Evolutionary conservation across 2,329 filamentous ascomycete genomes (phyloP), one percentile per base, ranked within the genome.

Genomic region (Fusarium paranaense): DNA sequence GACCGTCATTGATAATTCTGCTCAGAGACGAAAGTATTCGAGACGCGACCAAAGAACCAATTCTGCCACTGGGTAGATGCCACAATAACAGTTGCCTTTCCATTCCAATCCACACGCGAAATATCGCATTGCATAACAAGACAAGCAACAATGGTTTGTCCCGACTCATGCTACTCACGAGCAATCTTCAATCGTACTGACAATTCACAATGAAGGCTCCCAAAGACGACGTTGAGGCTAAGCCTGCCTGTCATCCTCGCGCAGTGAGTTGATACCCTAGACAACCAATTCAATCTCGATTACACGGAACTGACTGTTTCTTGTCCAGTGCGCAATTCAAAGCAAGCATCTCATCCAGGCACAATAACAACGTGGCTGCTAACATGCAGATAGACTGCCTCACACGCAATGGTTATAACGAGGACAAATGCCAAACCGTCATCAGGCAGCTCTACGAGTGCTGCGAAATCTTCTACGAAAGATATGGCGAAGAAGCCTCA

Each of bases 381-480:
- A 58, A 58, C 54, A 16, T 57, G 35, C 56, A 18, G n/a, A 35
- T 78, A 97, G 95, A 92, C 77, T 99, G 97, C 80, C 87, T 99
- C 71, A 90, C 90, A 56, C 96, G 92, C 83, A 95, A 95, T 82
- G 91, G 91, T 63, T 98, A 93, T 85, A 90, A 97, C 69, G 95
- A 98, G 83, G 90, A 90, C 50, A 97, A 92, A 80, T 99, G 97
- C 83, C 90, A 93, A 80, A 82, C 85, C 20, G 87, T 95, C 79
- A 89, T 99, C 66, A 92, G 96, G 81, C 94, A 95, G 4, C 86
- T 99, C 27, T 99, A 98, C 83, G 93, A 97, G 77, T 99, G 97
- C 84, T 99, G 97, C 83, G 92, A 95, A 79, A 89, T 90, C 14
- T 98, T 98, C 81, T 98, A 99, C 84, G 86, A 92, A 77, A 88